Percentiles rank a stretch among this genome's conserved stretches.
phyloP scores from a whole-genome alignment of 2,329 filamentous ascomycete species.

The Myriosclerotinia scirpicola region DNA sequence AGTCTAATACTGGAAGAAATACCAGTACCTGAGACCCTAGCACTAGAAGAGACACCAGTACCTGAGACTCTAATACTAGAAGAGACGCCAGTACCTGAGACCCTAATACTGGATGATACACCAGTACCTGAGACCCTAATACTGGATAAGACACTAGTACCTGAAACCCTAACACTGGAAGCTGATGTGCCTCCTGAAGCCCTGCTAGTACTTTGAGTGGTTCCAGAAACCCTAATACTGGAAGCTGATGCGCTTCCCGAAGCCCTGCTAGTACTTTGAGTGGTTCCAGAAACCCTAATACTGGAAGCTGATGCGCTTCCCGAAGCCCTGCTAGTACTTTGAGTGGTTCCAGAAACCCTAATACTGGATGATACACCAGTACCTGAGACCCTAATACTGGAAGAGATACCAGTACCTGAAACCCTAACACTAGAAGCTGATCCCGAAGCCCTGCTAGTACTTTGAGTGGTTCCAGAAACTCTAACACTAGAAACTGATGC shows the following conservation, averaged over 20 bases:
- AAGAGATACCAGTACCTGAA: no score
- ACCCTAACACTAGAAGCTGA: background rate
- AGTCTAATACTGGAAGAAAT: background rate
- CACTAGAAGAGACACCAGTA: no score
- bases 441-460: background rate
- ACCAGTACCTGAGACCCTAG: background rate
- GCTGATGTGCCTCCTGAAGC: no score
- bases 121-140: background rate
- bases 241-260: background rate
- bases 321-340: no score
- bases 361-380: no score
- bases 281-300: background rate
- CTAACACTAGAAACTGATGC: background rate
- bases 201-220: no score
- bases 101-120: background rate
- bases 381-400: background rate
- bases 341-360: no score
- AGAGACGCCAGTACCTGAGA: no score
- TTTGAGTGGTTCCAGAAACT: background rate
- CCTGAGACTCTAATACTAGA: no score
- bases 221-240: no score
- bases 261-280: background rate
- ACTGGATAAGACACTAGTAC: background rate
- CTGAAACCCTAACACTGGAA: background rate
- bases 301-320: no score